phyloP scores from a whole-genome alignment of 441 rosid genomes.

The Erodium texanum region DNA sequence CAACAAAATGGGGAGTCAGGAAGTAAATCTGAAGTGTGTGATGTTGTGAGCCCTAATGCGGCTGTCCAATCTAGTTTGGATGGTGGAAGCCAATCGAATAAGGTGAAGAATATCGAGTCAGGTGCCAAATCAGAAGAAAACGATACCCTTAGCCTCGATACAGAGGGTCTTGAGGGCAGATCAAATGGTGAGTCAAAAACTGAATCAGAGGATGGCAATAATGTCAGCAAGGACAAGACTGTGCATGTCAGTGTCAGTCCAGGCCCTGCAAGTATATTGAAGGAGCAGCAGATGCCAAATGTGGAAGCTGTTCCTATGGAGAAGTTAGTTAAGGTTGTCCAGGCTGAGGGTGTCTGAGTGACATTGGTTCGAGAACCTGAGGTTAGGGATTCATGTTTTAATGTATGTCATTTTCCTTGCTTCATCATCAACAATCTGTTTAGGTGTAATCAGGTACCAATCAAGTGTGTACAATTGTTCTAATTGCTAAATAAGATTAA shows the following conservation, averaged over 20 bases:
- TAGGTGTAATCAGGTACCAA: conserved; percentile 7
- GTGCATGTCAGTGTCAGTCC: too few species aligned
- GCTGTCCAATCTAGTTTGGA: conserved; percentile 9
- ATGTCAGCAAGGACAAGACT: conserved; percentile 5
- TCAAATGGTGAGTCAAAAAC: conserved; percentile 23
- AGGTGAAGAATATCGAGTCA: conserved; percentile 27
- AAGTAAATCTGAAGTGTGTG: conserved; percentile 20
- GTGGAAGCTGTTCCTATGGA: conserved; percentile 58
- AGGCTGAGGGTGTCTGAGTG: conserved; percentile 20
- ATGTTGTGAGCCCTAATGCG: conserved; percentile 3
- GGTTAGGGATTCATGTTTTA: neutral
- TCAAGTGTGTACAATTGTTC: conserved; percentile 28
- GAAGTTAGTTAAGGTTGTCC: conserved; percentile 6
- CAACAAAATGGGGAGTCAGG: conserved; percentile 17
- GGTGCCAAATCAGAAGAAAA: conserved; percentile 19
- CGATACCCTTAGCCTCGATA: conserved; percentile 4
- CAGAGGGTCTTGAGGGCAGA: conserved; percentile 17
- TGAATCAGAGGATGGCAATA: conserved; percentile 17
- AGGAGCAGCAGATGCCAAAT: conserved; percentile 34
- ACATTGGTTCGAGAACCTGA: conserved; percentile 16
- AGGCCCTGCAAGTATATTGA: conserved; percentile 16
- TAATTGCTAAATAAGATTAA: conserved; percentile 19
- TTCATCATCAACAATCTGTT: neutral
- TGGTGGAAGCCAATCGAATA: conserved; percentile 17
- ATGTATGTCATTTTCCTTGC: neutral